Base-by-base conservation (phyloP, 306 rosid genomes). In the Pyrus communis region DNA sequence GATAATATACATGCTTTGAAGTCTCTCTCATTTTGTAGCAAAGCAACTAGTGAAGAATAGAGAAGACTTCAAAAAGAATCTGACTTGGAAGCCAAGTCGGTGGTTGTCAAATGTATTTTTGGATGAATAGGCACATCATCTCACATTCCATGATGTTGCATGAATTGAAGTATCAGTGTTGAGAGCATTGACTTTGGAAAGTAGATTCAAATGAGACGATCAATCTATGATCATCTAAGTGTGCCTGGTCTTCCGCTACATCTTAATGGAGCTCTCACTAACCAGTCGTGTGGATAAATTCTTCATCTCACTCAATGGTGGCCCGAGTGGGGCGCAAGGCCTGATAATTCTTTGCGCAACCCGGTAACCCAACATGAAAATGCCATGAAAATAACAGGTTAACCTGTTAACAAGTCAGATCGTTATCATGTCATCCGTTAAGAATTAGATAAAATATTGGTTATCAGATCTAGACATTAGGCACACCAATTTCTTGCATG, bases 391-490 rank as follows among this genome's bases (percentile, higher is more conserved):
- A 38, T 38, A 38, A 38, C 2, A 35, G 0, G 40, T 35, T 1
- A 35, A 35, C 9, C 2, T 0, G 0, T 35, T 35, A 35, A 35
- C 42, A 0, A 38, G 10, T 38, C 42, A 1, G 10, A 1, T 38
- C 42, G 0, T 38, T 38, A 38, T 38, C 42, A 38, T 38, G 10
- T 7, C 42, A 7, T 0, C 2, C 0, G 2, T 35, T 35, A 35
- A 35, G 40, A 35, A 7, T 0, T 0, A 0, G 40, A 7, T 38
- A 38, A 38, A 38, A 38, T 38, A 38, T 38, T 0, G 0, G 0
- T 7, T 38, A 2, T 0, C 10, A 38, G 42, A 38, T 38, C 42
- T 38, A 1, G 42, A 38, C 2, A 38, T 7, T 38, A 38, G 10
- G 0, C 42, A 38, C 0, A 0, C 0, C 9, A 38, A 7, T 38